Evolutionary conservation across 2,329 filamentous ascomycete genomes (phyloP), one percentile per base, ranked within the genome.

Genomic region (Escovopsis weberi): DNA sequence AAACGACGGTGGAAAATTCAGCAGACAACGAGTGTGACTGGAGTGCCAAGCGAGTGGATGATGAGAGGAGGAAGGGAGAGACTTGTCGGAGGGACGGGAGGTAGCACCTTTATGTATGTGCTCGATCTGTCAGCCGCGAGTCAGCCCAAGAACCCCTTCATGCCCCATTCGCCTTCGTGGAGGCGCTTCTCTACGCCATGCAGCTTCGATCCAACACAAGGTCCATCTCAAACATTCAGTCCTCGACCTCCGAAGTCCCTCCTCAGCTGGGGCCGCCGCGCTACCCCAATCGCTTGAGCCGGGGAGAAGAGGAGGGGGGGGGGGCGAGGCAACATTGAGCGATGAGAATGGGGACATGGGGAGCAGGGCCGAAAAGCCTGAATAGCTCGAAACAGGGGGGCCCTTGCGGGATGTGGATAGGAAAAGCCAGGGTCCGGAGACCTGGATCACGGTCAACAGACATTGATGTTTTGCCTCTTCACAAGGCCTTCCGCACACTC

Each of bases 81-180:
- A 46, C 26, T 10, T 32, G 8, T 11, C 28, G 11, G 40, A 37
- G 32, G 28, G 28, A 32, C 28, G 28, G 28, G 28, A 32, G 1
- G 8, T 7, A 32, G 28, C 46, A 46, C 40, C 51, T 58, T 60
- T 60, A 59, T 59, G 55, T 59, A 59, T 59, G 55, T 59, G 58
- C 43, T 37, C 6, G 38, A 33, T 32, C 28, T 9, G 8, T 11
- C 4, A 11, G 28, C 28, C 28, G 28, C 28, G 28, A 32, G 28
- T 9, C 28, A 32, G 11, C 28, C 28, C 28, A 9, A 32, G 40
- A 19, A 23, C 11, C 40, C 33, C n/a, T 28, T 37, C 32, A 37
- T 32, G 23, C 33, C 28, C 28, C 28, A 32, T 32, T 32, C 28
- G 28, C 28, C 28, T 32, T 32, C 28, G 8, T 32, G 28, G 28